Conservation (phyloP, 106 monocot genomes). For the Vanilla planifolia region DNA sequence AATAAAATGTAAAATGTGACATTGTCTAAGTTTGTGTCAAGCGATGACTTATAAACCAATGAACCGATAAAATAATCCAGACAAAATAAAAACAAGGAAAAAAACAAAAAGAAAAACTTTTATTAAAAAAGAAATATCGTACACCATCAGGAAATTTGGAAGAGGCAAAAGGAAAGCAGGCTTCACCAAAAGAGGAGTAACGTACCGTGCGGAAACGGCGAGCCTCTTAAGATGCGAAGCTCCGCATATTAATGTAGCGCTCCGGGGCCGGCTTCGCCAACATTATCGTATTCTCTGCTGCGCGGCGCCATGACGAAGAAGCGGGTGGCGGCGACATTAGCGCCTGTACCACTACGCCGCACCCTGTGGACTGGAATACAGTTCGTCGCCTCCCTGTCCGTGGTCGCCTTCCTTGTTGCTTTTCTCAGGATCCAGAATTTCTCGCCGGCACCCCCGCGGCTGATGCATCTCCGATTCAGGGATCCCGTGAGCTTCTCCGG, state of each 20-base stretch:
- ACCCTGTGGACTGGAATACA: constrained; percentile 29
- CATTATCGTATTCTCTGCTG: neutral
- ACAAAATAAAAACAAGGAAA: too few relatives aligned
- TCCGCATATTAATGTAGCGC: neutral
- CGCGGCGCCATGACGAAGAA: constrained; percentile 1
- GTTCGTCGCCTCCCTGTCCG: constrained; percentile 21
- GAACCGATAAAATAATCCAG: too few relatives aligned
- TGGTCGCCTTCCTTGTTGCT: constrained; percentile 30
- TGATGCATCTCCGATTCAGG: neutral
- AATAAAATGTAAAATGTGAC: too few relatives aligned
- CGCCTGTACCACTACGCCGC: neutral
- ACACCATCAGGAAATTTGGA: too few relatives aligned
- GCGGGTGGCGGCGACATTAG: neutral
- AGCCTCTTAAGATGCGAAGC: constrained; percentile 1
- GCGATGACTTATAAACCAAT: too few relatives aligned
- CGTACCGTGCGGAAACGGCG: constrained; percentile 5
- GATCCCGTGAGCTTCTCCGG: constrained; percentile 19
- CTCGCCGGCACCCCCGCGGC: neutral
- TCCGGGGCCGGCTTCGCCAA: neutral
- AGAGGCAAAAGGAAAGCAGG: neutral
- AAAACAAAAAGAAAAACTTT: too few relatives aligned
- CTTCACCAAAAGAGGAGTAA: neutral
- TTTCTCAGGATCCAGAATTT: constrained; percentile 28
- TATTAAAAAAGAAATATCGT: too few relatives aligned
- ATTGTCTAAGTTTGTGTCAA: too few relatives aligned